These are phyloP conservation scores for Daedaleopsis nitida DNA, from an alignment of 768 basidiomycete genomes.

Conservation along the genomic window DNA sequence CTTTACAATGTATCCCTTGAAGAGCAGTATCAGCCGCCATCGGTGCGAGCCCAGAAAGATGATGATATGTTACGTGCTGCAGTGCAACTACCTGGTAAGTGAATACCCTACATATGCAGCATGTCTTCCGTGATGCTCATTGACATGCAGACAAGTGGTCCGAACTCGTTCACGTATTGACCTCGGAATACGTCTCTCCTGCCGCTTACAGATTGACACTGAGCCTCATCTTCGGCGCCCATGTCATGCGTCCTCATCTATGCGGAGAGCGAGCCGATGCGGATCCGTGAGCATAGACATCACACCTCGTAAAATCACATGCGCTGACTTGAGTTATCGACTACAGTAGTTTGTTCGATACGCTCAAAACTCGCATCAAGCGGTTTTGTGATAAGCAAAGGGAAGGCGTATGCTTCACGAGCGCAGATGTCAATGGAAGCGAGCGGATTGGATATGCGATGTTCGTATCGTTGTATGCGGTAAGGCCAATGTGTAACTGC, in stretches of 20 bases:
- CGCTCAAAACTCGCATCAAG: neutral
- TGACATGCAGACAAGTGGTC: slow-evolving; percentile 53
- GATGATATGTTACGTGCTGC: slow-evolving; percentile 60
- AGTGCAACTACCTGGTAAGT: slow-evolving; percentile 66
- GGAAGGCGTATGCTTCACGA: slow-evolving; percentile 4
- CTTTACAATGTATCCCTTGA: slow-evolving; percentile 5
- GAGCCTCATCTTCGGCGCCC: slow-evolving; percentile 55
- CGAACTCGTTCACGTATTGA: slow-evolving; percentile 45
- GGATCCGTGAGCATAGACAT: neutral
- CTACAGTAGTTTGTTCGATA: neutral
- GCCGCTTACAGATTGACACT: slow-evolving; percentile 61
- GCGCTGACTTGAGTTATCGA: neutral
- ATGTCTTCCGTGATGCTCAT: neutral
- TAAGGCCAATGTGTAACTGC: slow-evolving; percentile 21
- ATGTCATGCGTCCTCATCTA: slow-evolving; percentile 50
- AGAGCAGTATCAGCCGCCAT: neutral
- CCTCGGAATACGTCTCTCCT: slow-evolving; percentile 54
- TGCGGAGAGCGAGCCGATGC: neutral
- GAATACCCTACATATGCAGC: neutral
- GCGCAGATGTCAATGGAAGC: slow-evolving; percentile 11
- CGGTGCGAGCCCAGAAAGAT: slow-evolving; percentile 44
- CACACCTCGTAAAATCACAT: neutral
- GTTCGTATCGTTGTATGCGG: slow-evolving; percentile 39
- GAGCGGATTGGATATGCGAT: slow-evolving; percentile 38
- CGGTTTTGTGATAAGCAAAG: neutral